Percentiles rank a stretch among this genome's conserved stretches.
Evolutionary conservation across 768 basidiomycete species (phyloP).

Genomic region (Suillus ampliporus): DNA sequence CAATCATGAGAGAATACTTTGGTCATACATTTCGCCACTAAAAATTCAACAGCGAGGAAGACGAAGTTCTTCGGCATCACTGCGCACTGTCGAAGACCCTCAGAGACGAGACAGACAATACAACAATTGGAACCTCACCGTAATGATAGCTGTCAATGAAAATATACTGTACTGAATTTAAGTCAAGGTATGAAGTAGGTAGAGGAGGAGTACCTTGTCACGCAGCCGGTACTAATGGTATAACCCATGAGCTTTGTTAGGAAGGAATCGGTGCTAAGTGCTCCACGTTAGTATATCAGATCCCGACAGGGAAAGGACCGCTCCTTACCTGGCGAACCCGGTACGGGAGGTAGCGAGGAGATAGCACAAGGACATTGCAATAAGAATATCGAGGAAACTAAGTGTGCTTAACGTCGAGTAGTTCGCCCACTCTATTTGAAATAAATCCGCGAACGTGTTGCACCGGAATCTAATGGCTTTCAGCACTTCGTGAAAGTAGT

Average conservation of each 20-base stretch:
- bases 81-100: neutral
- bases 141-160: neutral
- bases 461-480: neutral
- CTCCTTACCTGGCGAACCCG: neutral
- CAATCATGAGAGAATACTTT: neutral
- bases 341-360: slow-evolving; percentile 1
- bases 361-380: slow-evolving; percentile 2
- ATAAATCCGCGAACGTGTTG: neutral
- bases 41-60: neutral
- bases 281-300: neutral
- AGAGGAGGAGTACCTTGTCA: slow-evolving; percentile 2
- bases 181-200: neutral
- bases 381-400: neutral
- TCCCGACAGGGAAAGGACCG: neutral
- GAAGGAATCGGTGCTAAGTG: slow-evolving; percentile 4
- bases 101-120: neutral
- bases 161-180: neutral
- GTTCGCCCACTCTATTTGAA: neutral
- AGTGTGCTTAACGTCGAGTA: neutral
- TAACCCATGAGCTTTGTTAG: slow-evolving; percentile 5
- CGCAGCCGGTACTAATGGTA: neutral
- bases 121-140: neutral
- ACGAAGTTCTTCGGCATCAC: neutral
- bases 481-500: neutral
- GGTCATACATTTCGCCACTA: neutral